These are phyloP conservation scores for Coemansia sp. DNA, from an alignment of 192 early-diverging fungal genomes.

Conservation along the genomic window DNA sequence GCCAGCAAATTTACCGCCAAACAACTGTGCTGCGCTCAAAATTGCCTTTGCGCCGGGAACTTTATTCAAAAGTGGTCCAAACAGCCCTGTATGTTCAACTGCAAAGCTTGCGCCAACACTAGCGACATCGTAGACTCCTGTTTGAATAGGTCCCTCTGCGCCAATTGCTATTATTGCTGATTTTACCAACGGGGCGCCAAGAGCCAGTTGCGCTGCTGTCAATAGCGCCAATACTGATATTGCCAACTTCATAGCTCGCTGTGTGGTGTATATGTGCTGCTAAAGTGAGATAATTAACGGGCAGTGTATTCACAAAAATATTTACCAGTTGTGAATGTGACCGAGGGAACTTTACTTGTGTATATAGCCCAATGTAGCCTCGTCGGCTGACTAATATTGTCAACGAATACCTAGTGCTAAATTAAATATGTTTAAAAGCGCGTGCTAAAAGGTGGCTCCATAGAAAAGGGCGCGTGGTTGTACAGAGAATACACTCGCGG, in stretches of 20 bases:
- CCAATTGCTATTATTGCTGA: constrained; percentile 26
- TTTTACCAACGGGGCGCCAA: constrained; percentile 41
- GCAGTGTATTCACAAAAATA: not conserved
- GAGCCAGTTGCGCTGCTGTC: constrained; percentile 15
- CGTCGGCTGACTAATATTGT: no score
- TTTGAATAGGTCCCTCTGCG: constrained; percentile 23
- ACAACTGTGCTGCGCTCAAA: constrained; percentile 28
- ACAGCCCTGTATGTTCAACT: constrained; percentile 34
- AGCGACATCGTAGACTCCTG: constrained; percentile 38
- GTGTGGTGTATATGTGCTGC: not conserved
- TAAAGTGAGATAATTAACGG: not conserved
- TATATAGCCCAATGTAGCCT: constrained; percentile 2
- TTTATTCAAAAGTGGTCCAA: constrained; percentile 36
- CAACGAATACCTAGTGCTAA: no score
- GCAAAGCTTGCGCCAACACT: constrained; percentile 47
- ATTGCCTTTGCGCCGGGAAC: constrained; percentile 35
- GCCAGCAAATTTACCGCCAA: constrained; percentile 49
- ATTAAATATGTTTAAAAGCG: not conserved
- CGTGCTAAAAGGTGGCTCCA: constrained; percentile 3
- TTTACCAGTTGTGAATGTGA: not conserved
- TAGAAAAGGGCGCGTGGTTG: not conserved
- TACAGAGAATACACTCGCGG: not conserved
- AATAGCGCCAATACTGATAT: constrained; percentile 16
- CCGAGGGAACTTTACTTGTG: not conserved
- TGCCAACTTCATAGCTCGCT: constrained; percentile 12